Evolutionary conservation across 495 filamentous ascomycete genomes (phyloP).

Genomic region (Xylaria flabelliformis): DNA sequence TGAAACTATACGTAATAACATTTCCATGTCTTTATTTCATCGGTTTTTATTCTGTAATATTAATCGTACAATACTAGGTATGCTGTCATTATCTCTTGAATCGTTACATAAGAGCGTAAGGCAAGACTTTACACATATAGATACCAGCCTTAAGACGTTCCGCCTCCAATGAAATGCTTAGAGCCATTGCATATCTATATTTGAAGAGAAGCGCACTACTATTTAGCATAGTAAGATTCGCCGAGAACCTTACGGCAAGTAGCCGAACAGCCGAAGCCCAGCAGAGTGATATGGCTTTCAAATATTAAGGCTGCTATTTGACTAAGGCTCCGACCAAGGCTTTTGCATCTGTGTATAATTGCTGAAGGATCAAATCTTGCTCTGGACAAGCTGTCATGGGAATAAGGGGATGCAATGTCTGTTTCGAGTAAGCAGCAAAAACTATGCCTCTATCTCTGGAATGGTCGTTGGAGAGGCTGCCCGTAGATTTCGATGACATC

Average conservation of each 20-base stretch:
- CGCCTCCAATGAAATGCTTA: not conserved
- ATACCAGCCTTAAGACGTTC: not conserved
- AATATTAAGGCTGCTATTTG: conserved; percentile 21
- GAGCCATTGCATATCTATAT: not conserved
- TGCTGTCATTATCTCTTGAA: not conserved
- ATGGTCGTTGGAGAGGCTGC: not conserved
- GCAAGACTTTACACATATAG: not conserved
- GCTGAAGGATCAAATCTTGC: conserved; percentile 30
- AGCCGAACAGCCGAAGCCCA: not conserved
- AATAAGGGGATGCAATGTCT: conserved; percentile 21
- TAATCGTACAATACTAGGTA: not conserved
- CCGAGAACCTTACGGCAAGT: not conserved
- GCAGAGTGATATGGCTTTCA: not conserved
- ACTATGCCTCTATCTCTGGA: conserved; percentile 45
- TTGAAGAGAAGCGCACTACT: not conserved
- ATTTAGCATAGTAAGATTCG: not conserved
- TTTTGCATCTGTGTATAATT: conserved; percentile 43
- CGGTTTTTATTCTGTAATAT: not conserved
- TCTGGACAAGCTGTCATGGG: conserved; percentile 24
- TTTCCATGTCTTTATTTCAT: not conserved
- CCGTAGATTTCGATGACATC: not conserved
- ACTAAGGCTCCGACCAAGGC: conserved; percentile 45
- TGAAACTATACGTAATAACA: not conserved
- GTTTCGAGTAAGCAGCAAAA: conserved; percentile 47
- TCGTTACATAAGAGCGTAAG: not conserved